A percentile compares a stretch with the other conserved stretches of the same genome.
phyloP scores from a whole-genome alignment of 768 basidiomycete species.

The Rhodotorula babjevae region DNA sequence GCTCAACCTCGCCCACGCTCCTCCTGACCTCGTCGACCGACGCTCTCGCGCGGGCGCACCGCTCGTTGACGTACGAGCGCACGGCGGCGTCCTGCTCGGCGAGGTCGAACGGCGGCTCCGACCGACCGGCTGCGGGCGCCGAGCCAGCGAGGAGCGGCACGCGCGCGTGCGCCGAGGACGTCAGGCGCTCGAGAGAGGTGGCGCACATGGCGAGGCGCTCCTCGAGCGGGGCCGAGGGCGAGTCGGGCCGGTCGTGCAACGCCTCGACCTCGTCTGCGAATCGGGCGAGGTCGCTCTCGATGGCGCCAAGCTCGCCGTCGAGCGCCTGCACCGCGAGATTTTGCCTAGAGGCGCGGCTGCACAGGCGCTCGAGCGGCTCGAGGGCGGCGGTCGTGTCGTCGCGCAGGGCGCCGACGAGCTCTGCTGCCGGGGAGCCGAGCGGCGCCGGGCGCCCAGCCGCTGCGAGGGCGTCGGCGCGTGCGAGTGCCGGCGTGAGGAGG shows the following conservation, averaged over 20 bases:
- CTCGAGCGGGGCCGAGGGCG: background rate
- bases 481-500: background rate
- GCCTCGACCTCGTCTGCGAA: background rate
- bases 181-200: background rate
- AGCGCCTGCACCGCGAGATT: background rate
- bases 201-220: background rate
- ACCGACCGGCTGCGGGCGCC: background rate
- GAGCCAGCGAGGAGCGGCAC: background rate
- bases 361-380: background rate
- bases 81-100: slow-evolving; percentile 61
- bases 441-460: background rate
- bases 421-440: background rate
- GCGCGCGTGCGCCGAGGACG: background rate
- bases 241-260: background rate
- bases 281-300: background rate
- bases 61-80: slow-evolving; percentile 65
- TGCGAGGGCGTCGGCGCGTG: background rate
- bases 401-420: background rate
- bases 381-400: background rate
- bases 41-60: slow-evolving; percentile 57
- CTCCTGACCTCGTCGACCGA: slow-evolving; percentile 46
- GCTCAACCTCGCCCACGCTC: background rate
- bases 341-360: too few relatives aligned
- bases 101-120: slow-evolving; percentile 51
- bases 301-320: background rate